Evolutionary conservation across 805 yeast species (phyloP).

Genomic region (Sungouiella thailandica): DNA sequence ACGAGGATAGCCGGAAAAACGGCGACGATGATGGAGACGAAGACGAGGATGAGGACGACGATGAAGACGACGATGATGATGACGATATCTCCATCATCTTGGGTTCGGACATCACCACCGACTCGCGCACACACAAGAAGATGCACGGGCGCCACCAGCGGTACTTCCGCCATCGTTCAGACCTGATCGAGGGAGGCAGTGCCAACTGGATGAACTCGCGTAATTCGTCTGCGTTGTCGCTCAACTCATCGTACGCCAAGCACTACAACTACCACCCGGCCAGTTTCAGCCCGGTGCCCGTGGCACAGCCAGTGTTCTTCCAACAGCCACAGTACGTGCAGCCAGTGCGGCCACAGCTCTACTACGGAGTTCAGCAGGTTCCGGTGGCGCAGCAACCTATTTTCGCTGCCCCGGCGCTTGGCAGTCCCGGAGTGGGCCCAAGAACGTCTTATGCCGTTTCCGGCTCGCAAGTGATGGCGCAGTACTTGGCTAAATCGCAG

Average conservation of each 20-base stretch:
- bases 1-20: too few relatives aligned
- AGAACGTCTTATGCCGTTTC: slow-evolving; percentile 20
- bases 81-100: slow-evolving; percentile 37
- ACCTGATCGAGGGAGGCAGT: slow-evolving; percentile 6
- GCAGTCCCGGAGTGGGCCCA: neutral
- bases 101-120: slow-evolving; percentile 21
- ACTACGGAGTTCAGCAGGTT: slow-evolving; percentile 1
- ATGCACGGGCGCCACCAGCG: slow-evolving; percentile 5
- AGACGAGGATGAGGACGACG: slow-evolving; percentile 5
- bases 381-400: slow-evolving; percentile 1
- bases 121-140: neutral
- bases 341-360: slow-evolving; percentile 2
- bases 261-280: slow-evolving; percentile 1
- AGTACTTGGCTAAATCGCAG: slow-evolving; percentile 68
- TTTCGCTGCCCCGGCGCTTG: neutral
- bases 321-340: slow-evolving; percentile 10
- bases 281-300: slow-evolving; percentile 2
- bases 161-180: slow-evolving; percentile 7
- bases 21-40: slow-evolving; percentile 7
- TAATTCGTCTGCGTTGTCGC: slow-evolving; percentile 17
- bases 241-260: slow-evolving; percentile 10
- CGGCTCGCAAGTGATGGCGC: slow-evolving; percentile 76
- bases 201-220: slow-evolving; percentile 11
- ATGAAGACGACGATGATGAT: slow-evolving; percentile 29
- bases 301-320: slow-evolving; percentile 5